A percentile compares a stretch with the other conserved stretches of the same genome.
Evolutionary conservation across 2,329 filamentous ascomycete genomes (phyloP).

Genomic region (Xylariales sp.): DNA sequence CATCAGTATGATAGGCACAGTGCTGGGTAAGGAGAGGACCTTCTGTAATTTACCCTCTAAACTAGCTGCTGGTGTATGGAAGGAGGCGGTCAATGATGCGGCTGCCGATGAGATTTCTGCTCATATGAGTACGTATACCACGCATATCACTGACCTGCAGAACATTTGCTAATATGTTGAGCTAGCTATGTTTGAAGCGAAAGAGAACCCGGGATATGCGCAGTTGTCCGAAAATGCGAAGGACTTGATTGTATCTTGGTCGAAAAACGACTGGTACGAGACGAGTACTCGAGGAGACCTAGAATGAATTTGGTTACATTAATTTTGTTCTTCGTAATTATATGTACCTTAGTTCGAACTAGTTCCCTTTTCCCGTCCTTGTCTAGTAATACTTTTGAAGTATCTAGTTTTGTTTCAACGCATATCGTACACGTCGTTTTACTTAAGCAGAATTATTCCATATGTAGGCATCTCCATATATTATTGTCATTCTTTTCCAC

Average conservation of each 20-base stretch:
- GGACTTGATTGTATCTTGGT: slow-evolving; percentile 73
- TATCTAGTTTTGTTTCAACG: slow-evolving; percentile 22
- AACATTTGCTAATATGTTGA: slow-evolving; percentile 20
- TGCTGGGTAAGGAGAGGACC: slow-evolving; percentile 78
- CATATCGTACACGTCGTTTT: slow-evolving; percentile 20
- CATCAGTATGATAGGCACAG: slow-evolving; percentile 64
- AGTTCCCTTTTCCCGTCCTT: slow-evolving; percentile 30
- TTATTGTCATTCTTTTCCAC: slow-evolving; percentile 18
- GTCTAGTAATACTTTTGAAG: slow-evolving; percentile 32
- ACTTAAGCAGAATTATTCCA: neutral
- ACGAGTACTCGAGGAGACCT: slow-evolving; percentile 53
- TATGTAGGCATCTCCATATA: slow-evolving; percentile 21
- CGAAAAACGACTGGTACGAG: slow-evolving; percentile 74
- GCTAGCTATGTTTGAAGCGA: slow-evolving; percentile 77
- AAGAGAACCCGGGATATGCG: slow-evolving; percentile 78
- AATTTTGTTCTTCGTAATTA: slow-evolving; percentile 33
- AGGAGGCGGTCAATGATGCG: slow-evolving; percentile 79
- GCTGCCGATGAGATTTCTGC: slow-evolving; percentile 82
- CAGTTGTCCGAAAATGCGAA: slow-evolving; percentile 74
- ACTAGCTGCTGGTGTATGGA: slow-evolving; percentile 68
- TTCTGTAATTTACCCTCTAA: slow-evolving; percentile 85
- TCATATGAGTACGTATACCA: slow-evolving; percentile 72
- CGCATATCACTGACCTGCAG: neutral
- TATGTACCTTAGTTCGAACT: slow-evolving; percentile 19
- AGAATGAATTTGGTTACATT: slow-evolving; percentile 44